Base-by-base conservation (phyloP, 345 rosid genomes). In the Euphorbia peplus region DNA sequence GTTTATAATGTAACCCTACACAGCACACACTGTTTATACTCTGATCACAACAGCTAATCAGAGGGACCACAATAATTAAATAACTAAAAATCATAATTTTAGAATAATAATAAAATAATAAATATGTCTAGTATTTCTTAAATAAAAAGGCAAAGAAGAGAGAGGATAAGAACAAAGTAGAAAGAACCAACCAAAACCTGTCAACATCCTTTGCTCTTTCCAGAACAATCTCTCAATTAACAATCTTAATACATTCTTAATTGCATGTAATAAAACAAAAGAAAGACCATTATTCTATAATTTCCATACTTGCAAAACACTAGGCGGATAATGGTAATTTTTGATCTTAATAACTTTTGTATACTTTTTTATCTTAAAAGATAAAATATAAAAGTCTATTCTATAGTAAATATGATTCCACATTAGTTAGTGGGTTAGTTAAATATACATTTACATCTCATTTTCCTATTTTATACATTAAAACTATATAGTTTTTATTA, bases 151-250 rank as follows among this genome's bases (percentile, higher is more conserved):
- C 8, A 35, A 55, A 39, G 7, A 18, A 58, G 0, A 37, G 24
- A 48, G 67, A 63, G 64, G 76, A 82, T 73, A 75, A 75, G 80
- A 67, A 71, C 70, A 68, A 46, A 50, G 11, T 19, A 58, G 41
- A 42, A 28, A 5, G 32, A 35, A n/a, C 60, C 66, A 78, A 72
- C 59, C 53, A 25, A 42, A 57, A 12, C 57, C 74, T 70, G 78
- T 76, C 87, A 74, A 10, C 74, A 51, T 78, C 85, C 61, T 50
- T 60, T 14, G 39, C 46, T 32, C 60, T 72, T 64, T 79, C 87
- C 78, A 77, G 82, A 83, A 70, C 65, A 51, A 74, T 67, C 78
- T 26, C 62, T 19, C 14, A 15, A 4, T 35, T 3, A 4, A n/a
- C 47, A 44, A 2, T 37, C n/a, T 60, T 29, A 32, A 60, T 28